A percentile compares a stretch with the other conserved stretches of the same genome.
These are phyloP conservation scores for Coemansia sp. DNA, from an alignment of 192 early-diverging fungal genomes.

Conservation along the genomic window DNA sequence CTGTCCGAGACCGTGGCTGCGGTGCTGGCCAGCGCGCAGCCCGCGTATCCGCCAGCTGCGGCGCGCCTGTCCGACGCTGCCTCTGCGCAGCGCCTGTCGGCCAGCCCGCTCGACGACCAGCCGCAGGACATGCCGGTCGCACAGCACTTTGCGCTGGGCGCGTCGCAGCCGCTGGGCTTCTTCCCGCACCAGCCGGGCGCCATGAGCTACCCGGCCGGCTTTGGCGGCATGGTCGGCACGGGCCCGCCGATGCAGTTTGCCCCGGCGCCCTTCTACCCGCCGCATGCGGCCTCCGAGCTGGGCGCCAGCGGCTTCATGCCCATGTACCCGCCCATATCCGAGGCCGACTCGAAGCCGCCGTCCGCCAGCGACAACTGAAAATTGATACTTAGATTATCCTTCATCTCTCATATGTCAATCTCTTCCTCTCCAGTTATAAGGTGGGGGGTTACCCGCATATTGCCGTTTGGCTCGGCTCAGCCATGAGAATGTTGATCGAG, in stretches of 20 bases:
- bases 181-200: conserved; percentile 9
- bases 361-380: no score
- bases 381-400: no score
- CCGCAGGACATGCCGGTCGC: conserved; percentile 10
- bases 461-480: no score
- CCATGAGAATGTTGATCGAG: no score
- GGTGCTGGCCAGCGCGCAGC: conserved; percentile 27
- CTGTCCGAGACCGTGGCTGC: conserved; percentile 20
- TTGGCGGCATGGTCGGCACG: conserved; percentile 41
- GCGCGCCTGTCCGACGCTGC: no score
- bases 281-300: neutral
- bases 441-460: no score
- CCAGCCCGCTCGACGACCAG: neutral
- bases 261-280: neutral
- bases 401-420: no score
- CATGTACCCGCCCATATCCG: neutral
- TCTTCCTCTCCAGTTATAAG: no score
- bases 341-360: no score
- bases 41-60: conserved; percentile 16
- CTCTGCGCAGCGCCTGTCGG: no score
- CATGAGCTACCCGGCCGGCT: conserved; percentile 46
- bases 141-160: conserved; percentile 1
- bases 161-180: conserved; percentile 15
- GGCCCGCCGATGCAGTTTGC: conserved; percentile 2
- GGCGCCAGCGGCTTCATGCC: neutral